phyloP scores from a whole-genome alignment of 108 stramenopile species.

The Conticribra weissflogii region DNA sequence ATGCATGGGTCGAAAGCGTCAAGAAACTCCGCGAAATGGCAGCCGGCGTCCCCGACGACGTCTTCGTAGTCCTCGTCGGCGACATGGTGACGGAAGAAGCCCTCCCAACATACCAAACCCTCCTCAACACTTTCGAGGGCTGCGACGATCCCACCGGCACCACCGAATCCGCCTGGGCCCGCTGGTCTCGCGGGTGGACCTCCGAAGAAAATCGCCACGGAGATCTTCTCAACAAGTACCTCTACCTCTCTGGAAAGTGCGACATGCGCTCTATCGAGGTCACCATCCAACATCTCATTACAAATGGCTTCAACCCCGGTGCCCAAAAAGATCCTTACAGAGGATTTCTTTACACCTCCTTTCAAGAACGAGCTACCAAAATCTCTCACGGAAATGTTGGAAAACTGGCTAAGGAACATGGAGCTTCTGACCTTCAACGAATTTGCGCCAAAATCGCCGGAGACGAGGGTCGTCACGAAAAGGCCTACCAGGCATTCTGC shows the following conservation, averaged over 20 bases:
- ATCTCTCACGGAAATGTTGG: conserved; percentile 88
- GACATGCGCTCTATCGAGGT: conserved; percentile 92
- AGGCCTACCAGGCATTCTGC: conserved; percentile 87
- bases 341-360: conserved; percentile 94
- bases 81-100: conserved; percentile 96
- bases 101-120: conserved; percentile 91
- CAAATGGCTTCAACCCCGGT: conserved; percentile 88
- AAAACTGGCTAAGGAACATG: conserved; percentile 70
- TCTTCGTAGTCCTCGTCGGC: conserved; percentile 87
- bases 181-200: conserved; percentile 92
- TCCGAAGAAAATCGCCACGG: conserved; percentile 94
- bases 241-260: conserved; percentile 83
- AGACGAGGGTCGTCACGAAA: conserved; percentile 93
- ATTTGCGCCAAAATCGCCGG: conserved; percentile 93
- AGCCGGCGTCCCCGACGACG: conserved; percentile 73
- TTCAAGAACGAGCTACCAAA: conserved; percentile 94
- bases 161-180: conserved; percentile 83
- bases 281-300: conserved; percentile 93
- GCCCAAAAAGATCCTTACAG: conserved; percentile 92
- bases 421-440: conserved; percentile 67
- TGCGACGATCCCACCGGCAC: conserved; percentile 92
- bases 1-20: conserved; percentile 73
- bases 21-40: conserved; percentile 79
- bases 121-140: conserved; percentile 93
- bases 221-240: conserved; percentile 91